Conservation (phyloP, 1,284 basidiomycete genomes). For the Tilletia indica region DNA sequence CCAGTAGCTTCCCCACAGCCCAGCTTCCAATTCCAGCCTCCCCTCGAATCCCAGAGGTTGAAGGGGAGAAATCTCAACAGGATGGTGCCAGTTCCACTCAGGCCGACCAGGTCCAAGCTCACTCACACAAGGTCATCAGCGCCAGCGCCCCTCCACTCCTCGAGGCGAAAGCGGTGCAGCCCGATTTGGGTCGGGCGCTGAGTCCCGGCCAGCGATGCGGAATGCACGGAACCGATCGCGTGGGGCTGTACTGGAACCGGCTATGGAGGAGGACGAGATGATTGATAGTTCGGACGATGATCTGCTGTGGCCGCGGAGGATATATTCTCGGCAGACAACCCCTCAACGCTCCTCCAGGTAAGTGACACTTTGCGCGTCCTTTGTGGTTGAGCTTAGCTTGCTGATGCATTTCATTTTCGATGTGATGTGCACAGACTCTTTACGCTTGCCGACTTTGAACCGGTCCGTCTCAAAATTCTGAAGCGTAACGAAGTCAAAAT, state of each 20-base stretch:
- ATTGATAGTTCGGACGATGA: background rate
- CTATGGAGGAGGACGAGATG: background rate
- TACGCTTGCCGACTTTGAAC: slow-evolving; percentile 30
- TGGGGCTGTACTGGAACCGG: background rate
- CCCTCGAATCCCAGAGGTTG: no score
- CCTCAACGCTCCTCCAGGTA: background rate
- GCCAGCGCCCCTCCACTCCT: slow-evolving; percentile 12
- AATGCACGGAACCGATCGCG: no score
- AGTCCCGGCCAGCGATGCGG: no score
- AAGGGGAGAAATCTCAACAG: no score
- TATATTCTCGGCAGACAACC: slow-evolving; percentile 5
- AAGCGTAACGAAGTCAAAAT: slow-evolving; percentile 34
- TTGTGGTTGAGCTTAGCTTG: no score
- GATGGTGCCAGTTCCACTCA: no score
- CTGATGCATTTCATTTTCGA: background rate
- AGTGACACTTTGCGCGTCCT: background rate
- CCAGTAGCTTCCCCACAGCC: background rate
- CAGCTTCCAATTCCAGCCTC: background rate
- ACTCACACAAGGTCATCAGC: background rate
- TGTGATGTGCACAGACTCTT: background rate
- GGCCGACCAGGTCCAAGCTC: no score
- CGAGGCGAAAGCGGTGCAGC: slow-evolving; percentile 1
- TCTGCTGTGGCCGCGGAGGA: background rate
- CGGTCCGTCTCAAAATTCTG: slow-evolving; percentile 37
- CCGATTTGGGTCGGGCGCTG: background rate